phyloP scores from a whole-genome alignment of 441 rosid species.

The Bocquillonia castaneifolia region DNA sequence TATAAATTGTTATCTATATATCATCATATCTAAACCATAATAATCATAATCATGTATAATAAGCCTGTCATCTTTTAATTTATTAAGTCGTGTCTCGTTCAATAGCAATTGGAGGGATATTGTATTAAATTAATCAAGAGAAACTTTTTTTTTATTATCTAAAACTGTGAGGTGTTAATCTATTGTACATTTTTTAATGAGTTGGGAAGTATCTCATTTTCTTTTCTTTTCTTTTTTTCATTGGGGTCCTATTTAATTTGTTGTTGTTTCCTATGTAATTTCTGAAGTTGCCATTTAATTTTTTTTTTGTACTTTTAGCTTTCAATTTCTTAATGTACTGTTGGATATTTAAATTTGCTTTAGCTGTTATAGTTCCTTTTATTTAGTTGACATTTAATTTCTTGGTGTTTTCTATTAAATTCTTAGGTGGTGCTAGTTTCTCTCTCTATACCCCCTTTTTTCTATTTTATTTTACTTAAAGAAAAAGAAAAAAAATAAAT shows the following conservation, averaged over 20 bases:
- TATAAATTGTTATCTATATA: too few species aligned
- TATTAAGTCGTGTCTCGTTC: too few species aligned
- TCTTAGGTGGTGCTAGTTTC: conserved; percentile 42
- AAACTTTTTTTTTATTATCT: too few species aligned
- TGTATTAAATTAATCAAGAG: too few species aligned
- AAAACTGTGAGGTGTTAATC: too few species aligned
- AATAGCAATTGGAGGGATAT: too few species aligned
- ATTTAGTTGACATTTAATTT: conserved; percentile 68
- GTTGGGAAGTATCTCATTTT: neutral
- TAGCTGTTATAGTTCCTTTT: conserved; percentile 32
- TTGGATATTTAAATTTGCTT: conserved; percentile 23
- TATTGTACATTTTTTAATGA: too few species aligned
- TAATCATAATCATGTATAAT: too few species aligned
- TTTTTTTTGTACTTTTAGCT: conserved; percentile 24
- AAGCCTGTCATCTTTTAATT: too few species aligned
- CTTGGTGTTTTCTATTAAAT: conserved; percentile 62
- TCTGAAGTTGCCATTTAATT: conserved; percentile 36
- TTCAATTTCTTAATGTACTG: conserved; percentile 28
- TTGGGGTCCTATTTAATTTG: conserved; percentile 19
- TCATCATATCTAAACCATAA: too few species aligned
- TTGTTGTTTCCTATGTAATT: conserved; percentile 28
- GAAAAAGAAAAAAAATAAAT: conserved; percentile 8
- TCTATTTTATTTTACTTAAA: neutral
- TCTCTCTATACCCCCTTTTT: neutral
- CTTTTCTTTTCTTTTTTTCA: neutral